Conservation (phyloP, 495 filamentous ascomycete species). For the Pseudevernia furfuracea region DNA sequence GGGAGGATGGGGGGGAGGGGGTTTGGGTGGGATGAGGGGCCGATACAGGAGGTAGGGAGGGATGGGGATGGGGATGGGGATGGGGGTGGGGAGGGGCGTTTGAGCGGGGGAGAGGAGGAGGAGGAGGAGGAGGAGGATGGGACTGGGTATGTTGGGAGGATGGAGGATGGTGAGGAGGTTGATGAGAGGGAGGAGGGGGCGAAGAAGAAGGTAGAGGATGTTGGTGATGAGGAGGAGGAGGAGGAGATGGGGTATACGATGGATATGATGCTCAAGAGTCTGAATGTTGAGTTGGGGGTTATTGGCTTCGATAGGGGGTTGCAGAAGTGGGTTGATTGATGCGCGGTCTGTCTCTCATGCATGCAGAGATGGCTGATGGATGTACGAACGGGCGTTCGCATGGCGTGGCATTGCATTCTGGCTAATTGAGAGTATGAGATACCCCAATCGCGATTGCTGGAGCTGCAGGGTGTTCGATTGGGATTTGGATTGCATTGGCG, state of each 20-base stretch:
- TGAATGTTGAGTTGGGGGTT: constrained; percentile 55
- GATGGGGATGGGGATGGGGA: constrained; percentile 26
- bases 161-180: no score
- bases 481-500: not conserved
- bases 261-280: constrained; percentile 60
- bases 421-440: no score
- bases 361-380: not conserved
- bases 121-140: constrained; percentile 35
- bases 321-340: constrained; percentile 46
- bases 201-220: constrained; percentile 13
- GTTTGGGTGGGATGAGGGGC: constrained; percentile 19
- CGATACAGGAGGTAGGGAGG: constrained; percentile 10
- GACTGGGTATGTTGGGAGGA: no score
- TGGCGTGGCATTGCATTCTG: no score
- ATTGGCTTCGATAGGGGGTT: constrained; percentile 54
- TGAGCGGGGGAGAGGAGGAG: no score
- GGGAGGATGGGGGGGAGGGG: constrained; percentile 25
- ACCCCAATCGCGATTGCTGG: no score
- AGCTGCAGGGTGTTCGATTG: no score
- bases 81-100: no score
- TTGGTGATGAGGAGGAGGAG: constrained; percentile 25
- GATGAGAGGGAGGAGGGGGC: constrained; percentile 19
- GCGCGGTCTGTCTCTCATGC: no score
- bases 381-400: no score
- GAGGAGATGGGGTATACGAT: constrained; percentile 55